Evolutionary conservation across 2,329 filamentous ascomycete species (phyloP), one percentile per base, ranked within the genome.

Genomic region (Diaporthe sp.): DNA sequence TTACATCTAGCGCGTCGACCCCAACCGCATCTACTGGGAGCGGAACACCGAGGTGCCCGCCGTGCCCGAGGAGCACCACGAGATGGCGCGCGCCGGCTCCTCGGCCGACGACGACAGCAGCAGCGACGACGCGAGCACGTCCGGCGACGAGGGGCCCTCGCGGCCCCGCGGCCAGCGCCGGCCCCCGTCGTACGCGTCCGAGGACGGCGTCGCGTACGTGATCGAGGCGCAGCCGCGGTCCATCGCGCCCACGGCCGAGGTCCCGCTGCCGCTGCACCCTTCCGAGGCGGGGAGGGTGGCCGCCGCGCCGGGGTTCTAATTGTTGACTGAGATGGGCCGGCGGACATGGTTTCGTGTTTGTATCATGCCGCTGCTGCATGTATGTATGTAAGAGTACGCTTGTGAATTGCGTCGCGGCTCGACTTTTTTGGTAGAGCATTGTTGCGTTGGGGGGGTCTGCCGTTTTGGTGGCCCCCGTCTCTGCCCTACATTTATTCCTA

Each of bases 1-100:
- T 53, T 1, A 53, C 7, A 34, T 15, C 39, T 79, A 94, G 90
- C 89, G 94, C 65, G 93, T 95, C 44, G 94, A 98, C 80, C 95
- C 95, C 1, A 91, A 96, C 80, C 87, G 95, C 20, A 87, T 98
- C 37, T 95, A 94, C 82, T 97, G 95, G 95, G 92, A 94, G 83
- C 90, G 93, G 51, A 93, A 92, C 78, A 61, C 71, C 15, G 71
- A 73, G 47, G 86, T 88, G 28, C 81, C 83, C 37, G 55, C 42
- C 68, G 53, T 39, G 37, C 67, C 71, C 28, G 75, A 34, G n/a
- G 75, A 72, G 22, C 77, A 79, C 55, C 78, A 76, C 39, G 77
- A 71, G 37, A 73, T 58, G 49, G 28, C 67, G 37, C 39, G 51
- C 22, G n/a, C 58, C 39, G 47, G 60, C 25, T 49, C 44, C 44